Conservation (phyloP, 2,329 filamentous ascomycete genomes). For the Hirsutella thompsonii region DNA sequence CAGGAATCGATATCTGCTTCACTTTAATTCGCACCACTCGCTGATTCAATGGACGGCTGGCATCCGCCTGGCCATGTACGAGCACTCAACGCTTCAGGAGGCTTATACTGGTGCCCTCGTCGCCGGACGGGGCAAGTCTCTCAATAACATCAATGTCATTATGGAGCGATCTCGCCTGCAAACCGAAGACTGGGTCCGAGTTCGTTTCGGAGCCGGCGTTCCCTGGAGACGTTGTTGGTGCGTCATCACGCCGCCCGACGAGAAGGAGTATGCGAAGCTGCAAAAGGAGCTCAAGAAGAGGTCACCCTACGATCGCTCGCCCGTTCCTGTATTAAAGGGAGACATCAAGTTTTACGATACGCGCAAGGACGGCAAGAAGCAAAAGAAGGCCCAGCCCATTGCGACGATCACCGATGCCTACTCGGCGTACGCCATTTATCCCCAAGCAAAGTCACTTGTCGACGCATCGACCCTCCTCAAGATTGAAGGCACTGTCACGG, state of each 20-base stretch:
- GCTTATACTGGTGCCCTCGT: conserved; percentile 94
- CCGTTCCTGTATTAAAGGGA: conserved; percentile 59
- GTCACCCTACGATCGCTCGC: conserved; percentile 67
- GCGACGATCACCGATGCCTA: conserved; percentile 86
- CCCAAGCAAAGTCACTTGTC: conserved; percentile 84
- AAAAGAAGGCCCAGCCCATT: conserved; percentile 81
- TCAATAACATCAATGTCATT: conserved; percentile 85
- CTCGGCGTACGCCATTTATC: conserved; percentile 90
- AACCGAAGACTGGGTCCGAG: conserved; percentile 86
- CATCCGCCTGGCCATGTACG: conserved; percentile 87
- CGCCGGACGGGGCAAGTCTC: conserved; percentile 76
- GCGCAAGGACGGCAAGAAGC: conserved; percentile 61
- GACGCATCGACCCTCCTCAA: conserved; percentile 92
- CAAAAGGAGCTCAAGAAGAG: conserved; percentile 75
- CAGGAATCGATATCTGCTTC: conserved; percentile 86
- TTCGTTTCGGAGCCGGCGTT: conserved; percentile 89
- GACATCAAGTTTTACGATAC: conserved; percentile 92
- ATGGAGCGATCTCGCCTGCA: conserved; percentile 69
- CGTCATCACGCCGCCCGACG: conserved; percentile 81
- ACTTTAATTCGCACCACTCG: conserved; percentile 91
- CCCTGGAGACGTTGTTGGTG: conserved; percentile 97
- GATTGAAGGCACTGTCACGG: conserved; percentile 79
- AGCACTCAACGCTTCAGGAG: conserved; percentile 86
- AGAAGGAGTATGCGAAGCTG: conserved; percentile 77
- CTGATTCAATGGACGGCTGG: conserved; percentile 92